Percentiles rank a stretch among this genome's conserved stretches.
Evolutionary conservation across 2,329 filamentous ascomycete species (phyloP).

Genomic region (Chaetoscypha palmicola): DNA sequence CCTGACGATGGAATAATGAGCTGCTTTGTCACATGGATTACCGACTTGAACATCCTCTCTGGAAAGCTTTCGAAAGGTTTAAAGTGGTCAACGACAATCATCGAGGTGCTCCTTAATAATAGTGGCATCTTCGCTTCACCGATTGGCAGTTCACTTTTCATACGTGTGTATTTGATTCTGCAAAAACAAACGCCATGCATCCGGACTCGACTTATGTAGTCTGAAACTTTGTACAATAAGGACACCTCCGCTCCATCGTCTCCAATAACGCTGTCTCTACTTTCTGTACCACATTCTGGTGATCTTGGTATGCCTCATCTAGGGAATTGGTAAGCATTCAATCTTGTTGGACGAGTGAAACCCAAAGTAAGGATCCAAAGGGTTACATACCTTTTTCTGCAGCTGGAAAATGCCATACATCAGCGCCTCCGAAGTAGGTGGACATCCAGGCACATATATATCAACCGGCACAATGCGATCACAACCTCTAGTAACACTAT

Average conservation of each 20-base stretch:
- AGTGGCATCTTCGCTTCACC: no score
- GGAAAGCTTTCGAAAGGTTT: no score
- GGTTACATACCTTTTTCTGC: conserved; percentile 58
- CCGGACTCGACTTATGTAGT: conserved; percentile 22
- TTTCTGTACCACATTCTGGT: conserved; percentile 51
- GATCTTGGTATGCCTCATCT: conserved; percentile 39
- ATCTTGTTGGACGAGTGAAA: background rate
- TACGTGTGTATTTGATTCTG: conserved; percentile 10
- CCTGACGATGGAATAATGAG: no score
- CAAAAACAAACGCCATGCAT: conserved; percentile 24
- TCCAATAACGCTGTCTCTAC: conserved; percentile 30
- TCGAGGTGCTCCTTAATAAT: no score
- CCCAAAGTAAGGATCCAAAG: background rate
- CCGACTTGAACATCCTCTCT: no score
- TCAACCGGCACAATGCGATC: conserved; percentile 74
- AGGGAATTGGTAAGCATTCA: conserved; percentile 3
- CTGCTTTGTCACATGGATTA: no score
- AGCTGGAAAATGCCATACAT: conserved; percentile 65
- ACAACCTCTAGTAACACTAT: conserved; percentile 67
- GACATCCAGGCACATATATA: conserved; percentile 72
- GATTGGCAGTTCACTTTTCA: no score
- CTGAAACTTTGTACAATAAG: conserved; percentile 25
- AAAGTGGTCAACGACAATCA: no score
- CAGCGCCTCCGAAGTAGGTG: conserved; percentile 53
- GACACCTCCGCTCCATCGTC: conserved; percentile 10